Evolutionary conservation across 306 rosid genomes (phyloP), one percentile per base, ranked within the genome.

Genomic region (Neltuma alba): DNA sequence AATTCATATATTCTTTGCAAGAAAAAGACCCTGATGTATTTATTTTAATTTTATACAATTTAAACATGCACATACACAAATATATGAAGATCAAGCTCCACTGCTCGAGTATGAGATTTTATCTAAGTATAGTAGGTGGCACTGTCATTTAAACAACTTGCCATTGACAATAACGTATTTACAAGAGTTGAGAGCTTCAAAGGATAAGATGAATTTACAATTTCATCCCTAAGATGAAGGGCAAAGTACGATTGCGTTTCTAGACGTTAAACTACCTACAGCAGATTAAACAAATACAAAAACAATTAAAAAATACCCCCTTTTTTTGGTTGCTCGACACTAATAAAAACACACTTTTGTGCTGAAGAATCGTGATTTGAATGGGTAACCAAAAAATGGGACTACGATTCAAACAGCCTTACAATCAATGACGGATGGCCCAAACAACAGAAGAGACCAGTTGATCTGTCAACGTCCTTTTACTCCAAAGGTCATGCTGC

Each of bases 301-400:
- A 7, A 52, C 25, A n/a, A 55, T 2, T 7, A 21, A 52, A 20
- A 18, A 20, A 8, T 2, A 23, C 2, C 9, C 13, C 10, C 55
- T 21, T 23, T 55, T 21, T 23, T 55, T 20, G 25, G 36, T 33
- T 3, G 12, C 58, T n/a, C n/a, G n/a, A n/a, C n/a, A n/a, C n/a
- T n/a, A n/a, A n/a, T n/a, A n/a, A n/a, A n/a, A n/a, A n/a, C n/a
- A n/a, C n/a, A n/a, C n/a, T n/a, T n/a, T n/a, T 83, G 84, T 85
- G 91, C 81, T 41, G 67, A 86, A 86, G 82, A 95, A 91, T 85
- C 75, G 81, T 81, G 83, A 18, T 48, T 86, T 84, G 85, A 94
- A 92, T 87, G 87, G 83, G 81, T 74, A 64, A 83, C 54, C 74
- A 87, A 83, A 80, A 88, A 87, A 83, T 74, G 86, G 76, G 79